Percentiles rank a stretch among this genome's conserved stretches.
phyloP scores from a whole-genome alignment of 495 filamentous ascomycete genomes.

The Annulohypoxylon nitens region DNA sequence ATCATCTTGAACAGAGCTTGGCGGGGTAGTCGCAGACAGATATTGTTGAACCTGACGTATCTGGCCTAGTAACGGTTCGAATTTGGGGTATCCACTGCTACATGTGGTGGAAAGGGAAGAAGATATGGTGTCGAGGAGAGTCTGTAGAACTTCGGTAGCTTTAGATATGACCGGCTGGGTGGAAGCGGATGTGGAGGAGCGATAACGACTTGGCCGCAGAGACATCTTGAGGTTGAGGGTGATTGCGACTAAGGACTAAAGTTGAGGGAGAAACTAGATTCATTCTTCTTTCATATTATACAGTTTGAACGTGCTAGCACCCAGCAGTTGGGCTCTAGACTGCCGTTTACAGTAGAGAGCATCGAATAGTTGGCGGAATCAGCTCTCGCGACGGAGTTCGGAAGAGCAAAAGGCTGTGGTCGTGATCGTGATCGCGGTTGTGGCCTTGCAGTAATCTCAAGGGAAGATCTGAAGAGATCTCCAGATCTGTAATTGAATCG shows the following conservation, averaged over 20 bases:
- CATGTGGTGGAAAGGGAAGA: slow-evolving; percentile 39
- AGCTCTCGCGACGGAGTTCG: slow-evolving; percentile 26
- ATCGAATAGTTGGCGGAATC: slow-evolving; percentile 48
- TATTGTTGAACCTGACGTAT: slow-evolving; percentile 61
- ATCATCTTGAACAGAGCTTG: slow-evolving; percentile 72
- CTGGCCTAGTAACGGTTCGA: slow-evolving; percentile 56
- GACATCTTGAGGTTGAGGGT: slow-evolving; percentile 57
- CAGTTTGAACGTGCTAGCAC: slow-evolving; percentile 41
- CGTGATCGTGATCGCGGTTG: neutral
- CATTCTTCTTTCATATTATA: slow-evolving; percentile 46
- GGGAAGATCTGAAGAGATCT: neutral
- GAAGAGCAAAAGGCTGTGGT: neutral
- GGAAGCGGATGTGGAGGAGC: slow-evolving; percentile 73
- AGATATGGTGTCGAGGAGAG: slow-evolving; percentile 67
- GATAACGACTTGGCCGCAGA: slow-evolving; percentile 64
- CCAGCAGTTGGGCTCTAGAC: slow-evolving; percentile 52
- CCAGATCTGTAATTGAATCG: neutral
- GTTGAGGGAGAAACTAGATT: slow-evolving; percentile 35
- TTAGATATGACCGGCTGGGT: slow-evolving; percentile 65
- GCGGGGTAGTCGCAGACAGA: slow-evolving; percentile 59
- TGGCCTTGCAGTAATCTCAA: neutral
- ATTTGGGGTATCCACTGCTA: slow-evolving; percentile 56
- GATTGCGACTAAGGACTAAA: slow-evolving; percentile 36
- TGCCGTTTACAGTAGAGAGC: slow-evolving; percentile 45
- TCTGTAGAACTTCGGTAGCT: slow-evolving; percentile 71